Evolutionary conservation across 2,329 filamentous ascomycete species (phyloP).

Genomic region (Colletotrichum coccodes): DNA sequence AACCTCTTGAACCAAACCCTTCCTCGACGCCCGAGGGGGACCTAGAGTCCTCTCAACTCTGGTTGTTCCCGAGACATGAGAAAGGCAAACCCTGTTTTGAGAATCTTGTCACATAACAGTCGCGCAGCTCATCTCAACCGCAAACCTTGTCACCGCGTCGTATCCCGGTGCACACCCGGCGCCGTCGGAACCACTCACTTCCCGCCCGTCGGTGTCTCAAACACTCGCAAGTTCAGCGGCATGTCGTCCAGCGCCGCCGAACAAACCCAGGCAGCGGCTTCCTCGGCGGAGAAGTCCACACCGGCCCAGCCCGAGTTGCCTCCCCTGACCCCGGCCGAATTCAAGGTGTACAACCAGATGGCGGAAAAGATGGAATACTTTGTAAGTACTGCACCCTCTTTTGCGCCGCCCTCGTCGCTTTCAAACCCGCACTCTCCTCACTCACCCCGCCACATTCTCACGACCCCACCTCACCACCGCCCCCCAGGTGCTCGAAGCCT

Average conservation of each 20-base stretch:
- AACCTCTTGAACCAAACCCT: neutral
- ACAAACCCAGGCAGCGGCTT: neutral
- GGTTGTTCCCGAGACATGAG: neutral
- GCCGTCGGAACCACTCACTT: neutral
- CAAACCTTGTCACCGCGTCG: neutral
- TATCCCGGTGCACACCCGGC: neutral
- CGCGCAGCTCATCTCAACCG: constrained; percentile 1
- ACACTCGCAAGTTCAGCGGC: neutral
- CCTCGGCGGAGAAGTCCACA: neutral
- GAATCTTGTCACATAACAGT: neutral
- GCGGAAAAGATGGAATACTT: constrained; percentile 81
- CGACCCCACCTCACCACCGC: neutral
- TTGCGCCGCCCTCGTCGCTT: neutral
- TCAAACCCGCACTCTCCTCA: neutral
- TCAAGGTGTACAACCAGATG: constrained; percentile 76
- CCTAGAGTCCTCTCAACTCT: neutral
- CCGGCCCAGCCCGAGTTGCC: constrained; percentile 52
- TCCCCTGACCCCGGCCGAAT: constrained; percentile 73
- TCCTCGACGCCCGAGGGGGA: neutral
- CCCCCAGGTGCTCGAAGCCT: too few relatives aligned
- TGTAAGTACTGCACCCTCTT: constrained; percentile 54
- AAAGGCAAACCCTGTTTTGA: neutral
- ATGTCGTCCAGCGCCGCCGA: constrained; percentile 22
- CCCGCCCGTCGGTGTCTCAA: neutral
- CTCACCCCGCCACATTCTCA: neutral